Base-by-base conservation (phyloP, 768 basidiomycete genomes). In the Strobilomyces confusus region DNA sequence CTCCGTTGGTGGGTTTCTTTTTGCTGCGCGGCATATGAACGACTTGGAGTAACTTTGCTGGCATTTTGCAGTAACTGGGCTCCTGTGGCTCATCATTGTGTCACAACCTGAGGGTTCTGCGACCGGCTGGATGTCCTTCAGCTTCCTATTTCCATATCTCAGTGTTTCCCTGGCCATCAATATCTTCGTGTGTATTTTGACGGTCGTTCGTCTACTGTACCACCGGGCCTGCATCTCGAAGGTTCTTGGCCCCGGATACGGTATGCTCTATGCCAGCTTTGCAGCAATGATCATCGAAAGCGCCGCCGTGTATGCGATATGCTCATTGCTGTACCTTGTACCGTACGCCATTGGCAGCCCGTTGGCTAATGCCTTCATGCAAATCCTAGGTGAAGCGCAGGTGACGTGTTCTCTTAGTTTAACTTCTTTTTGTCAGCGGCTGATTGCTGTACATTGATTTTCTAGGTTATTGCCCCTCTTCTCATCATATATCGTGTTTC, bases 401-500 rank as follows among this genome's bases (percentile, higher is more conserved):
- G 68, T 69, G 30, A 48, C 44, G 33, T 38, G 12, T 19, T 43
- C 11, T 30, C 30, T 25, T 23, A 1, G 6, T 26, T 26, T 12
- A 4, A 1, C 0, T 38, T 29, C 9, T 36, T 23, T 11, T 15
- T 22, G 32, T 33, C 33, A 7, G n/a, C 1, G 15, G 23, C 46
- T 55, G 26, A 54, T 34, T 7, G 15, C 5, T 36, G 12, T 6
- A 14, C 38, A 30, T 14, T 30, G 9, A 23, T 42, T 45, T n/a
- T 15, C 2, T 55, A 79, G 77, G 70, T 76, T 64, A 72, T 78
- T 29, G 76, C 78, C 12, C 72, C 73, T 0, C 75, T 77, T 55
- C 68, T 79, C 22, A 79, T 80, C 50, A 77, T 77, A 34, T 75
- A 74, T 40, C 74, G 77, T n/a, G 65, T 79, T 12, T 73, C 76